Evolutionary conservation across 257 asterid species (phyloP).

Genomic region (Solanum habrochaites): DNA sequence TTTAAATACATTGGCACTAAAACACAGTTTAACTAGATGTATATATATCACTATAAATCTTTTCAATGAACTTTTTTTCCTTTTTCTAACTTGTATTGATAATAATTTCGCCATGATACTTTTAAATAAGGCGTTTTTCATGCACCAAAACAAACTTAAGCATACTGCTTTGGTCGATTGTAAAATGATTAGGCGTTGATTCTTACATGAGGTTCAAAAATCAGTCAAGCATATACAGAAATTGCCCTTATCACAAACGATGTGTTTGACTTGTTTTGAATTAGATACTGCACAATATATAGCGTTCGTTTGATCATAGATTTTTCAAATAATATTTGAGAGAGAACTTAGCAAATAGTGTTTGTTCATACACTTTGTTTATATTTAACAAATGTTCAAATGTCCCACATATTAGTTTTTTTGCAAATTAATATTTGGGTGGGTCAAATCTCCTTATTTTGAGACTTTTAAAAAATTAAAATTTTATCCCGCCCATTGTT

Average conservation of each 20-base stretch:
- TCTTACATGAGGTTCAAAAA: neutral
- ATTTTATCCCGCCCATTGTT: too few relatives aligned
- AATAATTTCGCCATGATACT: neutral
- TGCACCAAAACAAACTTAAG: neutral
- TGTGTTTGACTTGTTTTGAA: neutral
- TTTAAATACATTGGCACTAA: too few relatives aligned
- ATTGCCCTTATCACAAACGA: too few relatives aligned
- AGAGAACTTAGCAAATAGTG: too few relatives aligned
- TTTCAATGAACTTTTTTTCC: neutral
- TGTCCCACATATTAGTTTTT: fast-evolving
- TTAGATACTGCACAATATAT: neutral
- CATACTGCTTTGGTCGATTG: neutral
- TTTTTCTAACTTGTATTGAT: neutral
- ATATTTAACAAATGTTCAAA: too few relatives aligned
- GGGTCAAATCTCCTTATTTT: too few relatives aligned
- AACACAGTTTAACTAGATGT: neutral
- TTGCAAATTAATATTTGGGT: too few relatives aligned
- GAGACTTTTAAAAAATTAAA: too few relatives aligned
- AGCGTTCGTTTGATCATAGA: too few relatives aligned
- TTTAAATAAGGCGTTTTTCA: neutral
- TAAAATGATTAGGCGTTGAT: neutral
- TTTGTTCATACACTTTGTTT: too few relatives aligned
- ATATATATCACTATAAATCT: neutral
- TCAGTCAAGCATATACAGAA: neutral
- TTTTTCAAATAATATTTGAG: too few relatives aligned